phyloP scores from a whole-genome alignment of 768 basidiomycete genomes.

The Flagelloscypha sp. region DNA sequence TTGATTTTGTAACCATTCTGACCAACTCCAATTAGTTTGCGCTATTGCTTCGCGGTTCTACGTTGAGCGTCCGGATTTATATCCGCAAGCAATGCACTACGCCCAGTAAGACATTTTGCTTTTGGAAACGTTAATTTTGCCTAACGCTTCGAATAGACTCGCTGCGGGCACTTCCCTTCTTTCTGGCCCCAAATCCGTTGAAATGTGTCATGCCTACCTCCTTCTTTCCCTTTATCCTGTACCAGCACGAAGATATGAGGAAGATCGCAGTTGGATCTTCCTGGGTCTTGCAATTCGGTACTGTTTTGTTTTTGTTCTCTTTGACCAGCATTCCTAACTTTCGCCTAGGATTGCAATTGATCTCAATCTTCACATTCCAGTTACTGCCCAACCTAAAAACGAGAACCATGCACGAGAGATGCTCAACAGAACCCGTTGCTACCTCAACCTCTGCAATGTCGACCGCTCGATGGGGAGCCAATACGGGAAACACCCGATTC shows the following conservation, averaged over 20 bases:
- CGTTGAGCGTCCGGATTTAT: constrained; percentile 58
- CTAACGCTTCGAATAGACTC: too few species aligned
- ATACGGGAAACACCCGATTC: constrained; percentile 81
- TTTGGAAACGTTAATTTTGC: too few species aligned
- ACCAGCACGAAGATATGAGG: constrained; percentile 75
- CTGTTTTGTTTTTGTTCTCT: constrained; percentile 8
- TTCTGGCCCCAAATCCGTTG: constrained; percentile 71
- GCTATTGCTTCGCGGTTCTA: constrained; percentile 84
- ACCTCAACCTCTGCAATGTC: constrained; percentile 86
- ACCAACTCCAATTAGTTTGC: constrained; percentile 47
- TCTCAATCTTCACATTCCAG: constrained; percentile 77
- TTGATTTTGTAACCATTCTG: constrained; percentile 5
- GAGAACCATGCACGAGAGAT: constrained; percentile 80
- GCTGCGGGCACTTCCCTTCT: constrained; percentile 74
- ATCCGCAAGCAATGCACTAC: constrained; percentile 62
- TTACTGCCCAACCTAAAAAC: constrained; percentile 63
- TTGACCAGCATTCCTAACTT: constrained; percentile 4
- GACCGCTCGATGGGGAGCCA: constrained; percentile 85
- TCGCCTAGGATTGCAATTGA: constrained; percentile 71
- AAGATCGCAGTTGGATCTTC: constrained; percentile 85
- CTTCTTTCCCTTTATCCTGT: constrained; percentile 70
- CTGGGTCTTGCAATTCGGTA: constrained; percentile 84
- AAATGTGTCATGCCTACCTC: constrained; percentile 79
- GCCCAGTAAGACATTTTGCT: too few species aligned
- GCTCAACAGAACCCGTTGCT: constrained; percentile 82